Conservation (phyloP, 148 eudicot species). For the Rhododendron mucronatum region DNA sequence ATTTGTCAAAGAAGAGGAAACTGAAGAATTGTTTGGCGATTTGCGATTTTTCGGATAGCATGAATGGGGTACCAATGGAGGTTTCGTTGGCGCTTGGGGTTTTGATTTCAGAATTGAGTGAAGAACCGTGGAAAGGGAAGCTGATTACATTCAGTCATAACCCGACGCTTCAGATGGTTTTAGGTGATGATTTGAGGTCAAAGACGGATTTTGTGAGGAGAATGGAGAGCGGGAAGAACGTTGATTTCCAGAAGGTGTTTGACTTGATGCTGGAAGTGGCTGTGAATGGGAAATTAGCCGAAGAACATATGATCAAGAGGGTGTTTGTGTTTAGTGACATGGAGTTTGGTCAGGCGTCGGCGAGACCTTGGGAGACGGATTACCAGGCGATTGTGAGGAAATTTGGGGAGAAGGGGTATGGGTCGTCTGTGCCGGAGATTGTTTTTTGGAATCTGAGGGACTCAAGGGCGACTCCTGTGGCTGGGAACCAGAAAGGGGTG, state of each 20-base stretch:
- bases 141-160: slow-evolving; percentile 30
- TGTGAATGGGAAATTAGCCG: slow-evolving; percentile 14
- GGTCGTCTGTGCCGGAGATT: slow-evolving; percentile 22
- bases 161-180: slow-evolving; percentile 26
- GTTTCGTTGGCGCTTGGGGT: slow-evolving; percentile 39
- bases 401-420: slow-evolving; percentile 14
- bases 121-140: slow-evolving; percentile 40
- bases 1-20: slow-evolving; percentile 31
- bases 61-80: slow-evolving; percentile 35
- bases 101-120: slow-evolving; percentile 30
- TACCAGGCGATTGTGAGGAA: slow-evolving; percentile 28
- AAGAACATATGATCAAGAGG: slow-evolving; percentile 41
- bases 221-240: slow-evolving; percentile 25
- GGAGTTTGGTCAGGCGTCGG: slow-evolving; percentile 39
- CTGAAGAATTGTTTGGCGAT: slow-evolving; percentile 37
- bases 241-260: slow-evolving; percentile 40
- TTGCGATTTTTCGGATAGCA: slow-evolving; percentile 45
- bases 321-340: slow-evolving; percentile 52
- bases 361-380: slow-evolving; percentile 30
- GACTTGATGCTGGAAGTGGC: slow-evolving; percentile 39
- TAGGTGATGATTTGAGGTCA: slow-evolving; percentile 13
- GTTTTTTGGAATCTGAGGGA: slow-evolving; percentile 33
- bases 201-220: slow-evolving; percentile 21
- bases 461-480: slow-evolving; percentile 26
- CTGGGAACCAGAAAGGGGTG: slow-evolving; percentile 18